phyloP scores from a whole-genome alignment of 179 eudicot species.

The Amaranthus tricolor region DNA sequence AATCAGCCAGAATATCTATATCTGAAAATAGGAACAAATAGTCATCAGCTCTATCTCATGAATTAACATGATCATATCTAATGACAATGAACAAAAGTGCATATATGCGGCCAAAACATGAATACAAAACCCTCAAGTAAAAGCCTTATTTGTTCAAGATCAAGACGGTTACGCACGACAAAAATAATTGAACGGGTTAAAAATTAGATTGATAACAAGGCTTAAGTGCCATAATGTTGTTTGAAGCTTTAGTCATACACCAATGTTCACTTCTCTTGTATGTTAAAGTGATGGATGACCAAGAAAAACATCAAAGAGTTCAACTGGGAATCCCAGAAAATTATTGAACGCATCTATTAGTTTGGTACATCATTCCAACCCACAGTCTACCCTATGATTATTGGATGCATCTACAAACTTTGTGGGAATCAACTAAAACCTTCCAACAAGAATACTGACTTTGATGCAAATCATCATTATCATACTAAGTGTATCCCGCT shows the following conservation, averaged over 20 bases:
- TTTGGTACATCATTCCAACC: too few species aligned
- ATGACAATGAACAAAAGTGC: not conserved
- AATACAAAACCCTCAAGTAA: not conserved
- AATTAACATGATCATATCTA: not conserved
- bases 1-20: conserved; percentile 1
- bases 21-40: conserved; percentile 18
- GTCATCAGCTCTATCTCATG: not conserved
- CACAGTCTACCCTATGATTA: too few species aligned
- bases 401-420: too few species aligned
- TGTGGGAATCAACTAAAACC: too few species aligned
- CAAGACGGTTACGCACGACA: not conserved
- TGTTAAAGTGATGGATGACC: not conserved
- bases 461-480: too few species aligned
- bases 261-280: not conserved
- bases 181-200: not conserved
- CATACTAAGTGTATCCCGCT: too few species aligned
- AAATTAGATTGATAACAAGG: not conserved
- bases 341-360: too few species aligned
- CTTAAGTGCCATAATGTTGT: not conserved
- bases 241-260: not conserved
- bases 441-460: too few species aligned
- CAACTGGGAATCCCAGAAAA: too few species aligned
- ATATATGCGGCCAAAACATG: not conserved
- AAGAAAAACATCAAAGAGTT: not conserved
- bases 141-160: not conserved